Percentiles rank a stretch among this genome's conserved stretches.
Evolutionary conservation across 176 grass and related monocot species (phyloP).

Genomic region (Oryza nivara): DNA sequence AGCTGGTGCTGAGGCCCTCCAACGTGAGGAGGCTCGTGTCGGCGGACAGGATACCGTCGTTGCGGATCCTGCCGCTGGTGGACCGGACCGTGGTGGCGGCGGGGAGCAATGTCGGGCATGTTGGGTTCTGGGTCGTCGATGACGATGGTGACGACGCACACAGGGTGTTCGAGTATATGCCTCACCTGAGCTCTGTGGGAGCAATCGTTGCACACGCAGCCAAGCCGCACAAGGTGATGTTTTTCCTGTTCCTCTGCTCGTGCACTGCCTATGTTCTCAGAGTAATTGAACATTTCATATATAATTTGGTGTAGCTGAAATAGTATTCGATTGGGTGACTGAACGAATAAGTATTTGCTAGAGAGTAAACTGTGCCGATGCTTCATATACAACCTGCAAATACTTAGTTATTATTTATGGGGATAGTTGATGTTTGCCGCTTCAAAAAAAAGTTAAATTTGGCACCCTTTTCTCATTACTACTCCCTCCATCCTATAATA

Average conservation of each 20-base stretch:
- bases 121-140: conserved; percentile 76
- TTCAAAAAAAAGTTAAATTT: not conserved
- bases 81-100: conserved; percentile 56
- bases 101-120: conserved; percentile 62
- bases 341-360: not conserved
- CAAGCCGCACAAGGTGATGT: conserved; percentile 52
- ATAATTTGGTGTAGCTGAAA: not conserved
- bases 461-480: not conserved
- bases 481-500: no score
- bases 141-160: conserved; percentile 33
- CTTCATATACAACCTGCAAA: not conserved
- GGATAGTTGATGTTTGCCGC: not conserved
- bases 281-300: not conserved
- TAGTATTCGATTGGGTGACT: not conserved
- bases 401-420: not conserved
- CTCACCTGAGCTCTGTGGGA: conserved; percentile 56
- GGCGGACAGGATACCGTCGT: conserved; percentile 50
- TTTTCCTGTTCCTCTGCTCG: not conserved
- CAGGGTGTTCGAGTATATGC: conserved; percentile 66
- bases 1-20: conserved; percentile 49
- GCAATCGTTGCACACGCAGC: conserved; percentile 64
- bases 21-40: conserved; percentile 56
- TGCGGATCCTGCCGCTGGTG: conserved; percentile 62
- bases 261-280: not conserved
- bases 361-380: not conserved